Percentiles rank a stretch among this genome's conserved stretches.
phyloP scores from a whole-genome alignment of 192 early-diverging fungal genomes.

The Backusella sp. region DNA sequence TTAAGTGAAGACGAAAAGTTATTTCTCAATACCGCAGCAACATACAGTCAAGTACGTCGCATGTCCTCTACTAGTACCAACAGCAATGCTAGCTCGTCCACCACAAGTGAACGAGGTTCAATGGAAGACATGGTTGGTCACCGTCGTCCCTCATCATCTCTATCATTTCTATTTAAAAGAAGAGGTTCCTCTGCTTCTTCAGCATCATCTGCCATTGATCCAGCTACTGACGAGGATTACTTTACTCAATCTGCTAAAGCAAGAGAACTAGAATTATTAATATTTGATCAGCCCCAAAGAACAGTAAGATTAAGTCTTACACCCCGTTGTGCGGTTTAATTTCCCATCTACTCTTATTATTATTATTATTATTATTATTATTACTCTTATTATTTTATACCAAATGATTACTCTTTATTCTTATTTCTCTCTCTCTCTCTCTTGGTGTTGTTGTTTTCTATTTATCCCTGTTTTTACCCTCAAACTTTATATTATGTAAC shows the following conservation, averaged over 20 bases:
- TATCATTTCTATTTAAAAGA: conserved; percentile 2
- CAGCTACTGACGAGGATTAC: neutral
- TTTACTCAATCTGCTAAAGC: neutral
- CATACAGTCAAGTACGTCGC: neutral
- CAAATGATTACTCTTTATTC: neutral
- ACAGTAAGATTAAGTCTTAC: conserved; percentile 11
- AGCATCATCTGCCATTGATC: neutral
- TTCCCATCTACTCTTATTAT: neutral
- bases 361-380: neutral
- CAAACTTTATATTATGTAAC: neutral
- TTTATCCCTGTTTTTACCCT: neutral
- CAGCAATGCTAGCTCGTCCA: neutral
- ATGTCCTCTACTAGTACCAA: neutral
- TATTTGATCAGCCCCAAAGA: conserved; percentile 17
- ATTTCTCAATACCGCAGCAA: neutral
- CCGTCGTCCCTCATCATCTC: neutral
- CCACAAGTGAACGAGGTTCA: neutral
- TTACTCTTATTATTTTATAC: neutral
- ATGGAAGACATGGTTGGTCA: neutral
- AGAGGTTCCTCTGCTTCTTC: neutral
- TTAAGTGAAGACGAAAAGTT: neutral
- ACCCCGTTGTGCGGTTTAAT: conserved; percentile 1
- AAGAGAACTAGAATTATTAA: conserved; percentile 9
- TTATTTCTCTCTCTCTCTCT: neutral
- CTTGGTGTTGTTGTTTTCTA: neutral